Evolutionary conservation across 768 basidiomycete species (phyloP).

Genomic region (Psilocybe tampanensis): DNA sequence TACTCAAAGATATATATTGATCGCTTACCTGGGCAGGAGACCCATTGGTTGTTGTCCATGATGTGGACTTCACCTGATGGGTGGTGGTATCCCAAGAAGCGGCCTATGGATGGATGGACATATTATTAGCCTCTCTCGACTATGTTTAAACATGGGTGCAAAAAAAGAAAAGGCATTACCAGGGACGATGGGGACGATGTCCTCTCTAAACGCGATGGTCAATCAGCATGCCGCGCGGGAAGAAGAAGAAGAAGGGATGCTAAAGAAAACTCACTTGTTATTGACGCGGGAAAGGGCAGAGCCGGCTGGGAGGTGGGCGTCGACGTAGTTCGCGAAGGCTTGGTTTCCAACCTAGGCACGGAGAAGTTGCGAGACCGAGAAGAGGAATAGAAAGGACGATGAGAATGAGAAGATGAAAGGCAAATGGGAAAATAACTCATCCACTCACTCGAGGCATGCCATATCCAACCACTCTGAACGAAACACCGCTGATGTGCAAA

Average conservation of each 20-base stretch:
- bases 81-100: slow-evolving; percentile 46
- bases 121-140: neutral
- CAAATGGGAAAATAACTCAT: slow-evolving; percentile 21
- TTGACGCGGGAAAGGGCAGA: slow-evolving; percentile 61
- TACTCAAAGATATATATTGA: too few relatives aligned
- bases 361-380: neutral
- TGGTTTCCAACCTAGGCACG: slow-evolving; percentile 52
- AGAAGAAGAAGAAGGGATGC: too few relatives aligned
- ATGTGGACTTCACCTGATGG: slow-evolving; percentile 55
- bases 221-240: too few relatives aligned
- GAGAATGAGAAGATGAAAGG: neutral
- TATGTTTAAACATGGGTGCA: neutral
- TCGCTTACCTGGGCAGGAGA: slow-evolving; percentile 52
- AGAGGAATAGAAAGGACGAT: neutral
- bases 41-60: slow-evolving; percentile 50
- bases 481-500: slow-evolving; percentile 44
- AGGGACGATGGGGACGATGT: slow-evolving; percentile 43
- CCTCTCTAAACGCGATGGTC: slow-evolving; percentile 30
- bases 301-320: slow-evolving; percentile 38
- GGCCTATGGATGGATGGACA: slow-evolving; percentile 23
- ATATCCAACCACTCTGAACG: slow-evolving; percentile 39
- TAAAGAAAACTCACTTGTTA: slow-evolving; percentile 44
- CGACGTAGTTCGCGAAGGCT: slow-evolving; percentile 63
- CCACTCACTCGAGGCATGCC: slow-evolving; percentile 41
- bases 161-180: slow-evolving; percentile 23